Evolutionary conservation across 345 rosid genomes (phyloP).

Genomic region (Ceriops decandra): DNA sequence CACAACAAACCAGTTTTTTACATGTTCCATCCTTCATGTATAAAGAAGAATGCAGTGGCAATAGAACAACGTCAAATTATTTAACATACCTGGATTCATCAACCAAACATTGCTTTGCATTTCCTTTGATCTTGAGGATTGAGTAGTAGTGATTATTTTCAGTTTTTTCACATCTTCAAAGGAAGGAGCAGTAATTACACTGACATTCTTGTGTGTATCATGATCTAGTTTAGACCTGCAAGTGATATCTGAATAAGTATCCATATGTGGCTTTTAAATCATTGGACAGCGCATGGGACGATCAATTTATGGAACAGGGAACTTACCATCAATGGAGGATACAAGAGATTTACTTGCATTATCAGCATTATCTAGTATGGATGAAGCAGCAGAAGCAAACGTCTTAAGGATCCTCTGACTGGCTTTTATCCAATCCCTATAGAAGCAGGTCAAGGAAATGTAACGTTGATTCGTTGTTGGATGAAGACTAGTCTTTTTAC

Average conservation of each 20-base stretch:
- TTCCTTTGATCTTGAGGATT: not conserved
- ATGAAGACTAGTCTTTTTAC: too few species aligned
- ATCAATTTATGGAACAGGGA: not conserved
- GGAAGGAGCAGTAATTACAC: not conserved
- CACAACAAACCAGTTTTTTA: too few species aligned
- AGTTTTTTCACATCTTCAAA: not conserved
- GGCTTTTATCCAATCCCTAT: constrained; percentile 2
- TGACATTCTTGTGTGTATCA: not conserved
- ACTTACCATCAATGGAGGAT: not conserved
- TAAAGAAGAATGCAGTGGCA: not conserved
- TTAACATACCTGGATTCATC: not conserved
- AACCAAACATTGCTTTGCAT: not conserved
- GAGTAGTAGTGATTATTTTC: not conserved
- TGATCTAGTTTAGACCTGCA: not conserved
- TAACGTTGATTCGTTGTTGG: not conserved
- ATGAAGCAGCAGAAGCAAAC: constrained; percentile 1
- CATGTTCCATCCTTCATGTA: too few species aligned
- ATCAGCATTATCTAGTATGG: not conserved
- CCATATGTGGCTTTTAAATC: not conserved
- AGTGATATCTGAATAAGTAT: not conserved
- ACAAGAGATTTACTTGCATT: constrained; percentile 6
- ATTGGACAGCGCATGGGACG: not conserved
- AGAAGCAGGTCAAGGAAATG: not conserved
- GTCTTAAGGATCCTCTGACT: not conserved
- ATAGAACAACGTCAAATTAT: not conserved